Evolutionary conservation across 495 filamentous ascomycete genomes (phyloP), one percentile per base, ranked within the genome.

Genomic region (Aspergillus ostianus): DNA sequence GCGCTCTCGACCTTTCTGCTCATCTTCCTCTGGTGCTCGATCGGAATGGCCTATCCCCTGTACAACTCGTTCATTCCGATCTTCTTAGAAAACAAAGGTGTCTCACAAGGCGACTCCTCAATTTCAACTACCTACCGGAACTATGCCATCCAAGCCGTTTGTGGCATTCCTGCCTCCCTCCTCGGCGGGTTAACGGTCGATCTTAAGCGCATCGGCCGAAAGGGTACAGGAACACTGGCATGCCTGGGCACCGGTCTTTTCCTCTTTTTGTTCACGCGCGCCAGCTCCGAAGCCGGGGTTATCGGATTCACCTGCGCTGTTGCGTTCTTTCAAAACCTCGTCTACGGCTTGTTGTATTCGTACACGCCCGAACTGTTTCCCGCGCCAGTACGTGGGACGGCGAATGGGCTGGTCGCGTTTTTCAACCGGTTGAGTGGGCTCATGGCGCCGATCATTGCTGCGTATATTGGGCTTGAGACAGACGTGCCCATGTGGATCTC

Each of bases 291-390:
- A 3, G 68, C 72, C n/a, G 76, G 89, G 67, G 84, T 90, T 50
- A 64, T 88, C 2, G 87, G 78, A 0, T 88, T 90, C 64, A 86
- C 79, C 8, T 90, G 86, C 62, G 74, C 82, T 21, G 87, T 90
- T 66, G 82, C 73, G 18, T 89, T 89, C 69, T 86, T 80, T 51
- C 67, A 89, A 53, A 89, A 90, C 51, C 83, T 90, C 41, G 90
- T 89, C 69, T 90, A 90, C 62, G 85, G 85, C n/a, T 85, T 81
- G 0, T 74, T 90, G 17, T 91, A 90, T 59, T 87, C 87, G 3
- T 81, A 83, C 57, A 82, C 80, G 6, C 80, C 79, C 4, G 80
- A 84, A 64, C 67, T 75, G 15, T 65, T 62, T 0, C 55, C 60
- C 8, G 57, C 55, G 2, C 50, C 60, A 6, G 55, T 58, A 20